These are phyloP conservation scores for Ceratobasidium sp. DNA, from an alignment of 1,284 basidiomycete genomes.

Conservation along the genomic window DNA sequence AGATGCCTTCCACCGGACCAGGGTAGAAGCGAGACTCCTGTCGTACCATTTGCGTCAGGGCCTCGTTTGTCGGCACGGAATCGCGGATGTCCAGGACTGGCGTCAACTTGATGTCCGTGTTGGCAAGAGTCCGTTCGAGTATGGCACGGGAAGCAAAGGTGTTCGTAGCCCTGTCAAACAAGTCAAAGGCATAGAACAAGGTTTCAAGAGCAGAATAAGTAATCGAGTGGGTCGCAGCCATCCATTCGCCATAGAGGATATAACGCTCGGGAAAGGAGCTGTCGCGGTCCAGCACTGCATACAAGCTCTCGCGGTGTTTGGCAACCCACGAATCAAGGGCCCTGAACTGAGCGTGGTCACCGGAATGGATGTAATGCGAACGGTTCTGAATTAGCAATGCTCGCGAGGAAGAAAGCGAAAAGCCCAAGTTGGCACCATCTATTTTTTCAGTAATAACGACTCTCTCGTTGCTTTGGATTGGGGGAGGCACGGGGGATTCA, in stretches of 20 bases:
- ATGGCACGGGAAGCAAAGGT: constrained; percentile 59
- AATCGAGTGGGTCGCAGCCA: constrained; percentile 70
- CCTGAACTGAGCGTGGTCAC: constrained; percentile 68
- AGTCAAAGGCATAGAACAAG: constrained; percentile 68
- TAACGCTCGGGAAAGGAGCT: constrained; percentile 65
- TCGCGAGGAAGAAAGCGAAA: constrained; percentile 64
- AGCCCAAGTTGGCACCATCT: constrained; percentile 74
- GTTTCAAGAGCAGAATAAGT: constrained; percentile 65
- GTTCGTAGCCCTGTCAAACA: constrained; percentile 64
- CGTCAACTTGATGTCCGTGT: constrained; percentile 59
- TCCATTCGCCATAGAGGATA: constrained; percentile 72
- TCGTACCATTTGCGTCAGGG: constrained; percentile 61
- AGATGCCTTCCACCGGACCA: constrained; percentile 67
- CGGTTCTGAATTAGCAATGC: constrained; percentile 69
- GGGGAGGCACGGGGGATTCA: constrained; percentile 40
- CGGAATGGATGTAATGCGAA: constrained; percentile 68
- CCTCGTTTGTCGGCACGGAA: constrained; percentile 56
- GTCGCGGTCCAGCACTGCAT: constrained; percentile 62
- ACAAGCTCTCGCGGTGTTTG: constrained; percentile 60
- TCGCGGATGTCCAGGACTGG: constrained; percentile 60
- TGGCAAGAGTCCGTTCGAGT: constrained; percentile 56
- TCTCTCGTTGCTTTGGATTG: constrained; percentile 48
- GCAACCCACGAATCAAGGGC: constrained; percentile 66
- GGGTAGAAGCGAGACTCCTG: constrained; percentile 61
- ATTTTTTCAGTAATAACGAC: constrained; percentile 71